Base-by-base conservation (phyloP, 257 asterid genomes). In the Salvia hispanica region DNA sequence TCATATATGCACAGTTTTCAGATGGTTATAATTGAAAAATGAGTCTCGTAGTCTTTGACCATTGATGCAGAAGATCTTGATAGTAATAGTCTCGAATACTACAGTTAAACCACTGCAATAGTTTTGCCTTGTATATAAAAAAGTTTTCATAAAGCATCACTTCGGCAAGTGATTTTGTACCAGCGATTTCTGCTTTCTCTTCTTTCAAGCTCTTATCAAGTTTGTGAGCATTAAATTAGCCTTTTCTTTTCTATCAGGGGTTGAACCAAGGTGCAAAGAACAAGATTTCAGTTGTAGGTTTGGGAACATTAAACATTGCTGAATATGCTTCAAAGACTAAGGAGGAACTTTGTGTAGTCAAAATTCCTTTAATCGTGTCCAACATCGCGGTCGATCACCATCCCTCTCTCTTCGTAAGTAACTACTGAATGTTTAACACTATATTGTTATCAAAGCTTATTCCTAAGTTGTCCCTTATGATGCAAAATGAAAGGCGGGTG, bases 221-320 rank as follows among this genome's bases (percentile, higher is more conserved):
- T 9, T 5, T 53, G 37, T 18, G 58, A 21, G 33, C 34, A 53
- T 58, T 37, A 14, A 12, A n/a, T n/a, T n/a, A 33, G 25, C 51
- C 34, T 58, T 39, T 2, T n/a, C 14, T 74, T 64, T 58, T 75
- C 57, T 34, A 63, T 68, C 82, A 90, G 97, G 86, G 81, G 51
- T 37, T 63, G 74, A 82, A 76, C 66, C 93, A 75, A 78, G 96
- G 90, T 21, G 68, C 78, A 15, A 93, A 82, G 77, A 86, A 80
- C 79, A 93, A 84, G 88, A 56, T 74, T 64, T 76, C 82, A 7
- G 67, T 83, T 47, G 43, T 93, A 52, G 97, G 95, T 55, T 67
- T 81, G 12, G 89, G 89, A 54, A 43, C 78, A 43, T 48, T 90
- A 78, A 93, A 88, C 77, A 90, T 93, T 64, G 92, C 95, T 67